Evolutionary conservation across 2,329 filamentous ascomycete genomes (phyloP).

Genomic region (Chrysoporthe deuterocubensis): DNA sequence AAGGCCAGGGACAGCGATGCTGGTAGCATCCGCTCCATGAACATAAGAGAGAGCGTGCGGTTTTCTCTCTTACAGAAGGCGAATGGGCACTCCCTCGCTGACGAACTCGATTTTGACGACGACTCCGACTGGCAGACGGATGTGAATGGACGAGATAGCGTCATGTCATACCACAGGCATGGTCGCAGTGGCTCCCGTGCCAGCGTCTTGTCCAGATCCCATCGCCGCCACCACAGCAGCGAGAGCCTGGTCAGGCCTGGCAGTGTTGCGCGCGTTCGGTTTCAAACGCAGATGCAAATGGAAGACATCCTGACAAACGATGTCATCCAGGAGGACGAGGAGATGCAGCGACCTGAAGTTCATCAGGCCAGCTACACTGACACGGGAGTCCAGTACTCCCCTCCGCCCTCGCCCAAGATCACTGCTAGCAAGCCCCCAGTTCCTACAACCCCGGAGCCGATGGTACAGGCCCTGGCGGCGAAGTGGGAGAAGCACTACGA

Average conservation of each 20-base stretch:
- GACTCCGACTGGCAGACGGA: conserved; percentile 76
- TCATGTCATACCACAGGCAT: conserved; percentile 56
- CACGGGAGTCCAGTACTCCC: conserved; percentile 80
- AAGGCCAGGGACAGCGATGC: conserved; percentile 69
- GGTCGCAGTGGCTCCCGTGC: conserved; percentile 61
- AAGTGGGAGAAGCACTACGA: conserved; percentile 47
- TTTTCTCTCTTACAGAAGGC: conserved; percentile 71
- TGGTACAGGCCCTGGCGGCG: conserved; percentile 35
- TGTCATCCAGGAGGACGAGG: conserved; percentile 55
- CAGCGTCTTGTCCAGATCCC: conserved; percentile 54
- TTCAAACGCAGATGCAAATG: conserved; percentile 53
- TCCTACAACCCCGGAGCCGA: conserved; percentile 47
- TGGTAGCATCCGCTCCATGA: conserved; percentile 74
- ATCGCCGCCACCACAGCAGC: conserved; percentile 60
- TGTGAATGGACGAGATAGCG: conserved; percentile 69
- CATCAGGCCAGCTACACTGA: conserved; percentile 78
- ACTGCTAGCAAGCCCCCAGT: conserved; percentile 45
- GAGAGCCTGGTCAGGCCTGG: conserved; percentile 61
- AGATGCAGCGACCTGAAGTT: conserved; percentile 37
- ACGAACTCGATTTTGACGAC: conserved; percentile 86
- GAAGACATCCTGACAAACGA: conserved; percentile 52
- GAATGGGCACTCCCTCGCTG: conserved; percentile 79
- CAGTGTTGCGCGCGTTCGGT: conserved; percentile 57
- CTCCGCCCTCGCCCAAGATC: conserved; percentile 72
- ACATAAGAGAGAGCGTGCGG: conserved; percentile 72